Evolutionary conservation across 1,284 basidiomycete species (phyloP).

Genomic region (Sanghuangporus sanghuang): DNA sequence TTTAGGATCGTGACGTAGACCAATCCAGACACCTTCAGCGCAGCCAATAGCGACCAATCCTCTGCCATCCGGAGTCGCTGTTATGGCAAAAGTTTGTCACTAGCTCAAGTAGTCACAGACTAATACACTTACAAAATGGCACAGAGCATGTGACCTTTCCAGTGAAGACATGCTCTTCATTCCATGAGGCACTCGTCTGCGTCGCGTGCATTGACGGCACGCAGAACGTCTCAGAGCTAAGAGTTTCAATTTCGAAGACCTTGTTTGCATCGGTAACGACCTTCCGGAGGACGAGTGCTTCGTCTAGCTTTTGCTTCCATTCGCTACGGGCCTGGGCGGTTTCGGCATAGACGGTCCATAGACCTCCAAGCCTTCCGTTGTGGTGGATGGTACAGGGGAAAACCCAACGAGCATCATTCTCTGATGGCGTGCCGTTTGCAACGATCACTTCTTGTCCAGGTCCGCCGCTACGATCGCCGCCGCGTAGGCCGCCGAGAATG

Average conservation of each 20-base stretch:
- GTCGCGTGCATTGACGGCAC: conserved; percentile 55
- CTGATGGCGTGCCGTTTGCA: conserved; percentile 32
- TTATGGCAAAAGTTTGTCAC: conserved; percentile 9
- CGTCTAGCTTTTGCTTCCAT: conserved; percentile 88
- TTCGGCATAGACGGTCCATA: conserved; percentile 85
- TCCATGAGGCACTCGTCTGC: conserved; percentile 51
- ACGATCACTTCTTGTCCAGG: conserved; percentile 27
- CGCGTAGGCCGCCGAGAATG: conserved; percentile 51
- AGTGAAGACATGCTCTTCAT: conserved; percentile 69
- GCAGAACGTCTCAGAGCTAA: conserved; percentile 83
- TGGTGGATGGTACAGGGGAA: conserved; percentile 85
- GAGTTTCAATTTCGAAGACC: conserved; percentile 84
- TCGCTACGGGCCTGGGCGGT: conserved; percentile 67
- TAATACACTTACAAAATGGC: conserved; percentile 70
- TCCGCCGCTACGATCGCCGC: conserved; percentile 29
- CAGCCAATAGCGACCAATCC: conserved; percentile 89
- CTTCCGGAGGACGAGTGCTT: conserved; percentile 79
- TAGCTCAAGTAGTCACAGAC: background rate
- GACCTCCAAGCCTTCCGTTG: conserved; percentile 76
- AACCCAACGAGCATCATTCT: conserved; percentile 62
- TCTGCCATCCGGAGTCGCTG: conserved; percentile 79
- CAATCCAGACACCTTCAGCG: conserved; percentile 96
- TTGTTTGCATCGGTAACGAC: conserved; percentile 90
- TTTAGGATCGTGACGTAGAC: conserved; percentile 80
- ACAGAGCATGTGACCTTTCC: conserved; percentile 92